phyloP scores from a whole-genome alignment of 1,284 basidiomycete genomes.

The Ceratobasidium sp. region DNA sequence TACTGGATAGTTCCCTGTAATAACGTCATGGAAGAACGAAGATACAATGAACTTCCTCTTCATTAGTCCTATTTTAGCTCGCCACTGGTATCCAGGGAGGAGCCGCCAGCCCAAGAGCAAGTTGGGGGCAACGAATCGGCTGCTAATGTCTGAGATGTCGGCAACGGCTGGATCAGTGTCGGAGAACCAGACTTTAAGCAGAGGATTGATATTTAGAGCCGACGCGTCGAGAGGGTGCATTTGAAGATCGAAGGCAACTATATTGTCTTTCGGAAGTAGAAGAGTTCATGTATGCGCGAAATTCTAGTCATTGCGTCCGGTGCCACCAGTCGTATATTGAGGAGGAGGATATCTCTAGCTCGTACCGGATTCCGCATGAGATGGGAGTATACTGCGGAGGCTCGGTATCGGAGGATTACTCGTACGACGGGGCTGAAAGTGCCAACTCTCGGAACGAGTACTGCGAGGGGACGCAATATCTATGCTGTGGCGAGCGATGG shows the following conservation, averaged over 20 bases:
- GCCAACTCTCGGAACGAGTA: not conserved
- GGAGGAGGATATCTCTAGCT: too few species aligned
- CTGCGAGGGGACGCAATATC: not conserved
- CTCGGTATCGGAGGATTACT: not conserved
- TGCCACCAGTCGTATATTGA: too few species aligned
- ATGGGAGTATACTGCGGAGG: not conserved
- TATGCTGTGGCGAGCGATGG: not conserved
- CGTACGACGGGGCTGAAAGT: not conserved
- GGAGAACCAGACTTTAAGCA: slow-evolving; percentile 9
- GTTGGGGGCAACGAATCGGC: slow-evolving; percentile 8
- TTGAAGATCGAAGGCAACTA: not conserved
- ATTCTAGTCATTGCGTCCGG: too few species aligned
- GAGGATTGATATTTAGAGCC: not conserved
- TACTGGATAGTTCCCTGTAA: slow-evolving; percentile 3
- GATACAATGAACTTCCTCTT: slow-evolving; percentile 21
- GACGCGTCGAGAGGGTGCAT: slow-evolving; percentile 13
- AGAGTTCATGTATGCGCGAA: too few species aligned
- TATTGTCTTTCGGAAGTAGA: too few species aligned
- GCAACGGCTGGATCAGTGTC: slow-evolving; percentile 3
- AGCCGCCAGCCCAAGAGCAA: slow-evolving; percentile 7
- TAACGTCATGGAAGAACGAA: slow-evolving; percentile 12
- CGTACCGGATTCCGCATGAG: not conserved
- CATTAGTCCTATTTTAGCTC: slow-evolving; percentile 4
- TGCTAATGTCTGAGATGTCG: slow-evolving; percentile 15
- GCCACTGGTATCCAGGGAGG: slow-evolving; percentile 18